A percentile compares a stretch with the other conserved stretches of the same genome.
phyloP scores from a whole-genome alignment of 495 filamentous ascomycete species.

The Penicillium atrosanguineum region DNA sequence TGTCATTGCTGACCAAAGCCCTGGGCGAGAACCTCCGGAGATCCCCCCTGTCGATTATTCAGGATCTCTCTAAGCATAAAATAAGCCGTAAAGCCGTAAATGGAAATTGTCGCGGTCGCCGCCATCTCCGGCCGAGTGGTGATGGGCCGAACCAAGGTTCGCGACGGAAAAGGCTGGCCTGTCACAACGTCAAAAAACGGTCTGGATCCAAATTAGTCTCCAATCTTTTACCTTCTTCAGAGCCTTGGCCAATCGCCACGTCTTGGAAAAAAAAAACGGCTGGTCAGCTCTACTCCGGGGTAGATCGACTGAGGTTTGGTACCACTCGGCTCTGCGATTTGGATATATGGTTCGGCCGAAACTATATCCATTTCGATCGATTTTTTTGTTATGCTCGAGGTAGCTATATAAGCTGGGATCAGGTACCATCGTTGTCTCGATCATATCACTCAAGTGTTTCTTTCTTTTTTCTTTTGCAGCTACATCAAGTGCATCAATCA shows the following conservation, averaged over 20 bases:
- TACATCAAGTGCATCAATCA: not conserved
- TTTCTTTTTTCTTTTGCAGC: too few species aligned
- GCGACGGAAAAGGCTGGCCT: not conserved
- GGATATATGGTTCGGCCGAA: conserved; percentile 6
- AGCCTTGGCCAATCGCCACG: conserved; percentile 4
- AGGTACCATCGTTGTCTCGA: not conserved
- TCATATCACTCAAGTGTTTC: not conserved
- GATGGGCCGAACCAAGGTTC: conserved; percentile 7
- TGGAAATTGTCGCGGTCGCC: not conserved
- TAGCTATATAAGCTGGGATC: conserved; percentile 1
- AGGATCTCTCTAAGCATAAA: not conserved
- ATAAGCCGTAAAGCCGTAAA: too few species aligned
- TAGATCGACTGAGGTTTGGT: not conserved
- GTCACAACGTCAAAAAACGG: not conserved
- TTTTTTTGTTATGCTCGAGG: not conserved
- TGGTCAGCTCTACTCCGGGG: conserved; percentile 8
- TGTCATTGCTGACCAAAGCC: not conserved
- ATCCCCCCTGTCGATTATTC: not conserved
- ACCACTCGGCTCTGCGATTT: not conserved
- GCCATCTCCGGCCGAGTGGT: conserved; percentile 11
- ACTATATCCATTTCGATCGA: not conserved
- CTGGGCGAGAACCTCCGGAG: not conserved
- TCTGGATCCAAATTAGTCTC: not conserved
- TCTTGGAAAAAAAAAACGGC: not conserved
- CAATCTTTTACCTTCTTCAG: not conserved